Percentiles rank a stretch among this genome's conserved stretches.
These are phyloP conservation scores for Tulasnella sp. DNA, from an alignment of 768 basidiomycete species.

Conservation along the genomic window DNA sequence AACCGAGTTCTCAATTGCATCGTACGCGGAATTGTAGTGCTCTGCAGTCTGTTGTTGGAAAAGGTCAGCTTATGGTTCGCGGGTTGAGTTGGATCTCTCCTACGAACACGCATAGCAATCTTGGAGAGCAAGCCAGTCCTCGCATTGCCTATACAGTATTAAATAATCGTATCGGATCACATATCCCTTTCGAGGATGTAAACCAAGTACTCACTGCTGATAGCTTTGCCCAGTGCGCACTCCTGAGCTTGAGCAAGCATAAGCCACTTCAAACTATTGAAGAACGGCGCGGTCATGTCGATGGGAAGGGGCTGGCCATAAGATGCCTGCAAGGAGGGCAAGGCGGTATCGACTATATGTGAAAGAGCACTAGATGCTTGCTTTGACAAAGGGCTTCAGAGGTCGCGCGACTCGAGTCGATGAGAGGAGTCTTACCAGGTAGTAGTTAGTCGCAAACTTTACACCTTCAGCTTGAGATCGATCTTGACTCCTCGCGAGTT, in stretches of 20 bases:
- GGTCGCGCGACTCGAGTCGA: background rate
- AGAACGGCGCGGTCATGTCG: constrained; percentile 59
- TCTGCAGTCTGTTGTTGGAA: constrained; percentile 45
- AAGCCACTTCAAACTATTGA: constrained; percentile 59
- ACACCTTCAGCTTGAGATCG: constrained; percentile 70
- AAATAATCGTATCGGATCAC: background rate
- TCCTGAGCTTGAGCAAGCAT: constrained; percentile 95
- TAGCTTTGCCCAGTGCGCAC: constrained; percentile 91
- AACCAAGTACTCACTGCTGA: constrained; percentile 48
- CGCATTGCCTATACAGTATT: constrained; percentile 43
- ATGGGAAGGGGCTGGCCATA: constrained; percentile 42
- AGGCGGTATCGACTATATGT: constrained; percentile 46
- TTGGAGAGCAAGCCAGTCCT: constrained; percentile 81
- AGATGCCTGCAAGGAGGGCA: constrained; percentile 44
- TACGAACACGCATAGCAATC: constrained; percentile 59
- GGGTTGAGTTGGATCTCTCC: background rate
- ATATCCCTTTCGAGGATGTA: background rate
- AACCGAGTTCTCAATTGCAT: constrained; percentile 27
- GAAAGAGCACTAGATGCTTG: constrained; percentile 65
- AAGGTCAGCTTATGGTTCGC: background rate
- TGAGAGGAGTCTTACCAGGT: constrained; percentile 49
- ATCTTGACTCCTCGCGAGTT: constrained; percentile 64
- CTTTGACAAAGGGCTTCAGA: constrained; percentile 32
- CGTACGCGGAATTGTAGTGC: constrained; percentile 49
- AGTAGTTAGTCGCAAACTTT: constrained; percentile 63